phyloP scores from a whole-genome alignment of 768 basidiomycete species.

The Russula compacta region DNA sequence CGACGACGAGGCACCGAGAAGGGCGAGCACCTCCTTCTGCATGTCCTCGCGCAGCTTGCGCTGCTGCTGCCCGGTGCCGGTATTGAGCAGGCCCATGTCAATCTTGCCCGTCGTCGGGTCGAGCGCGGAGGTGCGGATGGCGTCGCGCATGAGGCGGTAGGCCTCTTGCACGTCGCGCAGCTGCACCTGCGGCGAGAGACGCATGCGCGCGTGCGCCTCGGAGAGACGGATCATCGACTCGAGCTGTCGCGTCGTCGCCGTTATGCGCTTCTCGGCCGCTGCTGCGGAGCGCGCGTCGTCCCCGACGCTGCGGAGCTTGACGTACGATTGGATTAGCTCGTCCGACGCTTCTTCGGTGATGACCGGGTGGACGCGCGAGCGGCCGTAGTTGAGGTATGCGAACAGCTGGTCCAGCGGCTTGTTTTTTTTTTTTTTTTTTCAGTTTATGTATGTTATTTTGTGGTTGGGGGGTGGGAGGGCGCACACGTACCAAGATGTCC shows the following conservation, averaged over 20 bases:
- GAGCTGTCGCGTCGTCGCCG: slow-evolving; percentile 94
- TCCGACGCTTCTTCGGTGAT: slow-evolving; percentile 79
- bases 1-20: slow-evolving; percentile 40
- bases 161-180: slow-evolving; percentile 84
- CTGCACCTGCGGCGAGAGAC: slow-evolving; percentile 82
- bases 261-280: slow-evolving; percentile 81
- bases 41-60: slow-evolving; percentile 84
- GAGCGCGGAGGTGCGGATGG: slow-evolving; percentile 89
- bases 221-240: slow-evolving; percentile 95
- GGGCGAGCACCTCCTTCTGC: slow-evolving; percentile 63
- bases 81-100: slow-evolving; percentile 92
- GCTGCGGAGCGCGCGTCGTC: slow-evolving; percentile 61
- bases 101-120: slow-evolving; percentile 96
- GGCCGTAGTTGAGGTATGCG: slow-evolving; percentile 90
- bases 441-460: not conserved
- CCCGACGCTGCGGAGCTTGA: slow-evolving; percentile 89
- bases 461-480: not conserved
- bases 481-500: slow-evolving; percentile 64
- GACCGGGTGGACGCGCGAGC: slow-evolving; percentile 73
- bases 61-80: slow-evolving; percentile 84
- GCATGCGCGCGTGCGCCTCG: slow-evolving; percentile 96
- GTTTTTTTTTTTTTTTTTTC: too few species aligned
- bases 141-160: slow-evolving; percentile 90
- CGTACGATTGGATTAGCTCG: slow-evolving; percentile 83
- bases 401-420: slow-evolving; percentile 87